Percentiles rank a stretch among this genome's conserved stretches.
Conservation (phyloP, 2,329 filamentous ascomycete genomes). For the Talaromyces sp. region DNA sequence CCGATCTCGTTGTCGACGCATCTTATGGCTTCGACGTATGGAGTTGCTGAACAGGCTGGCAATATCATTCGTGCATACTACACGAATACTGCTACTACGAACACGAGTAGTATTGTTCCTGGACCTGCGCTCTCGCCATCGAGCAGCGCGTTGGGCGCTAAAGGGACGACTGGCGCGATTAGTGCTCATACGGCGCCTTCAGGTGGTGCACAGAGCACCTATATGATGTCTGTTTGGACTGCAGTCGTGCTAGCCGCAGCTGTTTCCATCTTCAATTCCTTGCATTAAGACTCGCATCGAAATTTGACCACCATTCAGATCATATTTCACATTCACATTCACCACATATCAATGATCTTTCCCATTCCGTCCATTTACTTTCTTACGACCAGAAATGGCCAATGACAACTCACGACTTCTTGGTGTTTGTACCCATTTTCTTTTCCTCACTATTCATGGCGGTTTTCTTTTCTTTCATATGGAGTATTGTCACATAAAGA, state of each 20-base stretch:
- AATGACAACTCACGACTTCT: background rate
- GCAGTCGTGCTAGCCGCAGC: background rate
- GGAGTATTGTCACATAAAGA: background rate
- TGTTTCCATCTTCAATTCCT: background rate
- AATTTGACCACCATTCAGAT: background rate
- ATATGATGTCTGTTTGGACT: background rate
- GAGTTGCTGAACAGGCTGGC: constrained; percentile 28
- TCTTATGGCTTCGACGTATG: constrained; percentile 33
- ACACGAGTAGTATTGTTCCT: background rate
- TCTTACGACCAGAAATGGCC: background rate
- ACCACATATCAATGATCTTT: background rate
- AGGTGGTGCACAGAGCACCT: background rate
- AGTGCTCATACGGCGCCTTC: background rate
- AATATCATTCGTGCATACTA: constrained; percentile 25
- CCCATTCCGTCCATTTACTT: background rate
- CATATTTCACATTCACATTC: background rate
- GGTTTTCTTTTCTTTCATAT: background rate
- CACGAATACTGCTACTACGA: constrained; percentile 11
- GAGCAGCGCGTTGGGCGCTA: background rate
- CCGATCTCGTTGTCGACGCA: constrained; percentile 29
- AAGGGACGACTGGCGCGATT: background rate
- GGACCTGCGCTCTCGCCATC: background rate
- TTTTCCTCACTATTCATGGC: background rate
- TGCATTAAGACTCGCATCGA: background rate
- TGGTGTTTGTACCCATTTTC: background rate